Conservation (phyloP, 2,329 filamentous ascomycete species). For the Arthroderma sp. region DNA sequence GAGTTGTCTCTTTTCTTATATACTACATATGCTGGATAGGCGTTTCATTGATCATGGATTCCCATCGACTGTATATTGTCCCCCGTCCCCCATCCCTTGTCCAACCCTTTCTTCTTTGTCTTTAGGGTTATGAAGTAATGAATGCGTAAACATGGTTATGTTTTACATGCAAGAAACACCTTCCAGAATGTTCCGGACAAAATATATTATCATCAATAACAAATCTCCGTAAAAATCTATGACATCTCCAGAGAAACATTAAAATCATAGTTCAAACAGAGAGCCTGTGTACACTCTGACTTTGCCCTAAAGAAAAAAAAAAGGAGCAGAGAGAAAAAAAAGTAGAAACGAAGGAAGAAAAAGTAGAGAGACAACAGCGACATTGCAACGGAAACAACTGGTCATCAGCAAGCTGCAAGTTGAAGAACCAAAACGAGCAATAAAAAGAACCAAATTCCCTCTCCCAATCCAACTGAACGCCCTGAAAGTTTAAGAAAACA, state of each 20-base stretch:
- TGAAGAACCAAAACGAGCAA: neutral
- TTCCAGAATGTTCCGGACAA: too few species aligned
- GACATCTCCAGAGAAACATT: too few species aligned
- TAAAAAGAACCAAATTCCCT: neutral
- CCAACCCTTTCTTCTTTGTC: neutral
- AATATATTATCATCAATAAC: too few species aligned
- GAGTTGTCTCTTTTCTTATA: too few species aligned
- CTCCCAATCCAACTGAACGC: neutral
- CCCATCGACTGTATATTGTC: slow-evolving; percentile 4
- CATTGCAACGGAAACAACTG: neutral
- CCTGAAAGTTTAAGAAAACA: too few species aligned
- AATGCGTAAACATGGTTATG: too few species aligned
- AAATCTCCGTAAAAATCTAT: too few species aligned
- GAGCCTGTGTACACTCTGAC: too few species aligned
- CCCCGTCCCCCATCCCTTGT: neutral
- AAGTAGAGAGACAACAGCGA: neutral
- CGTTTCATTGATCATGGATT: slow-evolving; percentile 4
- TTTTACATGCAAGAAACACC: too few species aligned
- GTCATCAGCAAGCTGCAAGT: neutral
- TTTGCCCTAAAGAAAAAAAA: neutral
- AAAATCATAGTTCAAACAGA: too few species aligned
- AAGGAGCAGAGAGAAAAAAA: neutral
- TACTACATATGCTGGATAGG: slow-evolving; percentile 1
- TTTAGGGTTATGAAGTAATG: too few species aligned
- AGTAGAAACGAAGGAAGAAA: neutral